Conservation (phyloP, 2,329 filamentous ascomycete genomes). For the Cercospora sesami region DNA sequence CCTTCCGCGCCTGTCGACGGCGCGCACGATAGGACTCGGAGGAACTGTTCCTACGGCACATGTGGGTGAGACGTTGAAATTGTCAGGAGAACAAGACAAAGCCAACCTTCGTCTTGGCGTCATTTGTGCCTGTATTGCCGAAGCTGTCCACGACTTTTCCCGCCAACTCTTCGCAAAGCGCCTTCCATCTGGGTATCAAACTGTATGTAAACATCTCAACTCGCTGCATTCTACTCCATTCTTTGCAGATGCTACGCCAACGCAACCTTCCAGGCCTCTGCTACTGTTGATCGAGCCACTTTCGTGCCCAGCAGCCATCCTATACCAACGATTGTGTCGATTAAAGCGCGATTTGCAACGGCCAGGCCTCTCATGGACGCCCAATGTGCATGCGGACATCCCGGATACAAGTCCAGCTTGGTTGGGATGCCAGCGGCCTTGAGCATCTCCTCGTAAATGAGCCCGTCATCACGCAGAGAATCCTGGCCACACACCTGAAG, state of each 20-base stretch:
- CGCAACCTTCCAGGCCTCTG: constrained; percentile 10
- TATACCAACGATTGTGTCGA: constrained; percentile 39
- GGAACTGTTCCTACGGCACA: not conserved
- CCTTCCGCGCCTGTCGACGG: not conserved
- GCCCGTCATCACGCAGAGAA: constrained; percentile 53
- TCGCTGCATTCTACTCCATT: not conserved
- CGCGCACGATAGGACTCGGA: not conserved
- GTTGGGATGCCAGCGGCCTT: constrained; percentile 49
- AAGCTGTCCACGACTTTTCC: not conserved
- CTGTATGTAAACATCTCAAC: not conserved
- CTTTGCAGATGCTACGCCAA: not conserved
- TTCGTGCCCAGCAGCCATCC: constrained; percentile 40
- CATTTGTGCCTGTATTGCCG: not conserved
- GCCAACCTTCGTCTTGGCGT: not conserved
- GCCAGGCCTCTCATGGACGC: constrained; percentile 38
- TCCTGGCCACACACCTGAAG: constrained; percentile 55
- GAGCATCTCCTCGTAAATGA: constrained; percentile 55
- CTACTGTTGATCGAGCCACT: constrained; percentile 8
- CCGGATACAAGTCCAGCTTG: constrained; percentile 47
- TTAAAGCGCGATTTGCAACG: constrained; percentile 31
- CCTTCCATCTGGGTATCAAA: constrained; percentile 4
- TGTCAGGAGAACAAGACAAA: not conserved
- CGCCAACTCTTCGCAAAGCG: not conserved
- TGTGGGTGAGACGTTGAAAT: not conserved
- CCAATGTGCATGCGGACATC: constrained; percentile 47